phyloP scores from a whole-genome alignment of 164 flowering plant genomes.

The Umbilicus rupestris region DNA sequence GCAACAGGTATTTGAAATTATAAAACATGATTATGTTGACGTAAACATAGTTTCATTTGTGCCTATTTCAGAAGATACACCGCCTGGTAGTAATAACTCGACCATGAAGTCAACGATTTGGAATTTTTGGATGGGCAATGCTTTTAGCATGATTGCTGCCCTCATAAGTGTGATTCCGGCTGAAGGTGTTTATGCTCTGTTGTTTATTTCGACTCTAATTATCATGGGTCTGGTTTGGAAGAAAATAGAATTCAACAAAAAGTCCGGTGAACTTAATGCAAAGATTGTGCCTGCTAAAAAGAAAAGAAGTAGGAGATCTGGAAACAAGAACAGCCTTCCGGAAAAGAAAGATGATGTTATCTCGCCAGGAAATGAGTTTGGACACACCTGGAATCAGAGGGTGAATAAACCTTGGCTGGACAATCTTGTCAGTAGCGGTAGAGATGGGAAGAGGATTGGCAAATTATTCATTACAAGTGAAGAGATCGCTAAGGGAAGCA shows the following conservation, averaged over 20 bases:
- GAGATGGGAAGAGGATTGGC: conserved; percentile 51
- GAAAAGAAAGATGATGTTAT: conserved; percentile 5
- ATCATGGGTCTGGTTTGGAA: not conserved
- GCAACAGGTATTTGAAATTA: not conserved
- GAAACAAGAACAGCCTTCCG: conserved; percentile 10
- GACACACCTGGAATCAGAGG: conserved; percentile 3
- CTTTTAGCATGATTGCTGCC: not conserved
- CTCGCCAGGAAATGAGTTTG: conserved; percentile 13
- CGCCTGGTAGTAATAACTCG: not conserved
- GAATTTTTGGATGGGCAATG: not conserved
- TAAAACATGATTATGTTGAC: not conserved
- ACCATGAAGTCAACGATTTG: not conserved
- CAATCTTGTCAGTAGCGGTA: conserved; percentile 18
- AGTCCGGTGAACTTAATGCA: not conserved
- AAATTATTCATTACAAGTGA: conserved; percentile 45
- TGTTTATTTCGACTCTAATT: conserved; percentile 2
- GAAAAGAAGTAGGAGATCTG: conserved; percentile 25
- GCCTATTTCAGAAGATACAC: not conserved
- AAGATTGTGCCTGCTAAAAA: conserved; percentile 19
- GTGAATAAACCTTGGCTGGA: conserved; percentile 11
- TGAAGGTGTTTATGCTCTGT: conserved; percentile 10
- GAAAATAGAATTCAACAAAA: conserved; percentile 10
- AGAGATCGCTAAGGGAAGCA: conserved; percentile 93
- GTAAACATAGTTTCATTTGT: not conserved
- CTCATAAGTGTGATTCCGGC: not conserved